Evolutionary conservation across 768 basidiomycete genomes (phyloP), one percentile per base, ranked within the genome.

Genomic region (Trametes sanguinea): DNA sequence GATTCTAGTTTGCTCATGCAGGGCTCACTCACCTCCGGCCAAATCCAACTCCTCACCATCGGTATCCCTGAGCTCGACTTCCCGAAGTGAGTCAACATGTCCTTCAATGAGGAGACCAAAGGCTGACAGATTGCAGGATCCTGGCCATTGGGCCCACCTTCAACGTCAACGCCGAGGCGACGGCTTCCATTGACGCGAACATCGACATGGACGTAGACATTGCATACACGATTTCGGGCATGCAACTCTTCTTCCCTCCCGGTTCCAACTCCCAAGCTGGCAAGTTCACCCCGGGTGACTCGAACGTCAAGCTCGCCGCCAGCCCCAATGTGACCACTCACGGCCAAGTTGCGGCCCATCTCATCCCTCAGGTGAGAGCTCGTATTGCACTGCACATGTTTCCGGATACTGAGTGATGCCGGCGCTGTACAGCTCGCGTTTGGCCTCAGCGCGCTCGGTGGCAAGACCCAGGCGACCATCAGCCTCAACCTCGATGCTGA

Each of bases 51-150:
- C 11, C 73, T 80, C 43, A 68, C 76, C 51, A 63, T 78, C 35
- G 79, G 79, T 1, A 73, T 85, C 57, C 80, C 80, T 1, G 82
- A 80, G 6, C 73, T 84, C 16, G 77, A 80, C 65, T 77, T 84
- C 69, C 81, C 82, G 45, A 81, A 78, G 80, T 81, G 69, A 13
- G 74, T 66, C 11, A n/a, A 6, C 6, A 11, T 39, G 14, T 51
- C 4, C 2, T 22, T 6, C n/a, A 32, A 22, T 22, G 22, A 9
- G 52, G 42, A 29, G 11, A 43, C 17, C 13, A n/a, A 16, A 8
- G 27, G 6, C 51, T 58, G 22, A 53, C n/a, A 27, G 27, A 2
- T 2, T 8, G 9, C 37, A 81, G 82, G 3, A 75, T 85, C 51
- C 65, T 85, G 37, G 75, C 75, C 11, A 65, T 85, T 30, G 83